phyloP scores from a whole-genome alignment of 352 stramenopile species.

The Globisporangium nagaii region DNA sequence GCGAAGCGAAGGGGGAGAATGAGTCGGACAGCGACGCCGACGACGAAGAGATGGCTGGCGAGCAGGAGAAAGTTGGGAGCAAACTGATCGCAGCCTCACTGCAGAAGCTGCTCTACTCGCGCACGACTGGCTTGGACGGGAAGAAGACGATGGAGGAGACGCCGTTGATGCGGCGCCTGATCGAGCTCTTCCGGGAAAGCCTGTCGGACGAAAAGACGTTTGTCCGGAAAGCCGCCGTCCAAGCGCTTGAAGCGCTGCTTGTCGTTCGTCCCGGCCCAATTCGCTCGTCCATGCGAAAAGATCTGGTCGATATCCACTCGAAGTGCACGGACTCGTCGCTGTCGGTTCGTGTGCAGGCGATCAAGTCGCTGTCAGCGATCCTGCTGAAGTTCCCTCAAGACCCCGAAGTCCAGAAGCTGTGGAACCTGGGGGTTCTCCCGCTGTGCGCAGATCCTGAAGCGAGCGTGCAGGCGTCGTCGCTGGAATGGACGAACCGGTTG shows the following conservation, averaged over 20 bases:
- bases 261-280: constrained; percentile 42
- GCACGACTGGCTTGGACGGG: constrained; percentile 20
- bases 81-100: constrained; percentile 43
- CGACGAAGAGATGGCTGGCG: constrained; percentile 17
- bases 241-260: constrained; percentile 71
- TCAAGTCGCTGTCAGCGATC: constrained; percentile 76
- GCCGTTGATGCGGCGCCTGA: constrained; percentile 53
- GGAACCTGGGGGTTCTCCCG: constrained; percentile 80
- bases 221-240: constrained; percentile 71
- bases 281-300: constrained; percentile 45
- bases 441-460: constrained; percentile 76
- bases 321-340: constrained; percentile 73
- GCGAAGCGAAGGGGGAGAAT: not conserved
- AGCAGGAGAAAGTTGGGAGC: constrained; percentile 5
- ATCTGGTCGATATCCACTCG: constrained; percentile 74
- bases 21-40: constrained; percentile 8
- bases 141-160: constrained; percentile 41
- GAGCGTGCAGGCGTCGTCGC: constrained; percentile 57
- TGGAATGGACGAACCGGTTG: constrained; percentile 51
- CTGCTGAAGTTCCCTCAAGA: constrained; percentile 67
- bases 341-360: constrained; percentile 72
- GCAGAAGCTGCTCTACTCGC: constrained; percentile 42
- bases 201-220: constrained; percentile 81
- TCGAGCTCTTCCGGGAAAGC: constrained; percentile 70
- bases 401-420: constrained; percentile 69